phyloP scores from a whole-genome alignment of 176 grass and related monocot genomes.

The Lolium multiflorum region DNA sequence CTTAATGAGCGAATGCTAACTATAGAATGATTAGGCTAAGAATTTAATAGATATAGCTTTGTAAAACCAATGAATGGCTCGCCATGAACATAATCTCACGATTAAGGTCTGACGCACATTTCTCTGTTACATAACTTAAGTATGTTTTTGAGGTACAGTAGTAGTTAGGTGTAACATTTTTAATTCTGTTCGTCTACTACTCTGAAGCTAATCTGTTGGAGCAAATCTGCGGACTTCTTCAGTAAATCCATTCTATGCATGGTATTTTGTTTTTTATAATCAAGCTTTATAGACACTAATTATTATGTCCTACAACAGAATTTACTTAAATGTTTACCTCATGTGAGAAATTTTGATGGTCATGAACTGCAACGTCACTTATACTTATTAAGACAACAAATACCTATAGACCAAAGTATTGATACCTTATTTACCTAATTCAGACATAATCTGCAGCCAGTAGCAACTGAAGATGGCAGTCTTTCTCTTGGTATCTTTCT shows the following conservation, averaged over 20 bases:
- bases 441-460: neutral
- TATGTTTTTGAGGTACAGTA: neutral
- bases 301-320: neutral
- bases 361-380: neutral
- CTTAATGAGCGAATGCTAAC: neutral
- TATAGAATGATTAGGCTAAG: conserved; percentile 6
- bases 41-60: neutral
- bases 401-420: neutral
- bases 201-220: neutral
- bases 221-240: too few species aligned
- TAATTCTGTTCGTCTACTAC: neutral
- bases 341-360: neutral
- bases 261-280: too few species aligned
- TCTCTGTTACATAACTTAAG: neutral
- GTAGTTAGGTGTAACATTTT: neutral
- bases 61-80: neutral
- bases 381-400: neutral
- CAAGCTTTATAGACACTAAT: too few species aligned
- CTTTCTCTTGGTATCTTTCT: neutral
- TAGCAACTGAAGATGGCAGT: neutral
- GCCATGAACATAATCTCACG: neutral
- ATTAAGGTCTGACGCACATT: conserved; percentile 14
- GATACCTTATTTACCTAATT: neutral
- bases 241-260: too few species aligned
- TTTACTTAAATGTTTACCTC: neutral